Evolutionary conservation across 1,139 yeast species (phyloP).

Genomic region (Candida sp.): DNA sequence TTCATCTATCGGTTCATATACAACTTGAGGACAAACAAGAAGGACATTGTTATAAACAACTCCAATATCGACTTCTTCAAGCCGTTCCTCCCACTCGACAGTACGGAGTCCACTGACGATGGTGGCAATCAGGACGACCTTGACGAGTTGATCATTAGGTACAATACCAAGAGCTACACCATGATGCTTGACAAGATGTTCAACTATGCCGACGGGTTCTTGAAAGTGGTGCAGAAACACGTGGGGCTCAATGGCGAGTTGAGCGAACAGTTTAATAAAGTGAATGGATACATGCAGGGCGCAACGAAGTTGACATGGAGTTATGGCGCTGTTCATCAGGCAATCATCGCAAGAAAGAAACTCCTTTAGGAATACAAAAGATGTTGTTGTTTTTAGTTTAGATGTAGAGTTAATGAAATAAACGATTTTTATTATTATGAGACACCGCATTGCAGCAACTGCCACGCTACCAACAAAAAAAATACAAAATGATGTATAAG

Average conservation of each 20-base stretch:
- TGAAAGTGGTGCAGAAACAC: conserved; percentile 74
- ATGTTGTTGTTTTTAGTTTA: no score
- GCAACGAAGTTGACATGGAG: conserved; percentile 93
- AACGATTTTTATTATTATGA: neutral
- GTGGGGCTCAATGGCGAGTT: conserved; percentile 74
- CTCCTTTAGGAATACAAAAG: neutral
- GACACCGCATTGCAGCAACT: no score
- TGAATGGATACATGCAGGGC: conserved; percentile 87
- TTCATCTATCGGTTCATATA: conserved; percentile 44
- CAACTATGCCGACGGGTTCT: conserved; percentile 74
- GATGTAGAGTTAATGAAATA: neutral
- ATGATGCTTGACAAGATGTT: conserved; percentile 51
- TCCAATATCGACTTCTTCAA: conserved; percentile 32
- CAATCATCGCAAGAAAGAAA: conserved; percentile 62
- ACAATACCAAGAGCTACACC: conserved; percentile 49
- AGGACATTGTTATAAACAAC: conserved; percentile 28
- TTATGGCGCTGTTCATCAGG: conserved; percentile 78
- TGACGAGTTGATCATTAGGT: conserved; percentile 28
- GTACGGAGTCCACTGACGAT: conserved; percentile 29
- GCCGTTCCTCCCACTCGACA: conserved; percentile 22
- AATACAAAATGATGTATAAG: no score
- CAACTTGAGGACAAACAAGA: conserved; percentile 24
- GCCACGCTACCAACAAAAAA: no score
- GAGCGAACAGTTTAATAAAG: conserved; percentile 88
- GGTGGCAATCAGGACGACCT: conserved; percentile 29